These are phyloP conservation scores for Cryphonectria naterciae DNA, from an alignment of 2,329 filamentous ascomycete species.

Conservation along the genomic window DNA sequence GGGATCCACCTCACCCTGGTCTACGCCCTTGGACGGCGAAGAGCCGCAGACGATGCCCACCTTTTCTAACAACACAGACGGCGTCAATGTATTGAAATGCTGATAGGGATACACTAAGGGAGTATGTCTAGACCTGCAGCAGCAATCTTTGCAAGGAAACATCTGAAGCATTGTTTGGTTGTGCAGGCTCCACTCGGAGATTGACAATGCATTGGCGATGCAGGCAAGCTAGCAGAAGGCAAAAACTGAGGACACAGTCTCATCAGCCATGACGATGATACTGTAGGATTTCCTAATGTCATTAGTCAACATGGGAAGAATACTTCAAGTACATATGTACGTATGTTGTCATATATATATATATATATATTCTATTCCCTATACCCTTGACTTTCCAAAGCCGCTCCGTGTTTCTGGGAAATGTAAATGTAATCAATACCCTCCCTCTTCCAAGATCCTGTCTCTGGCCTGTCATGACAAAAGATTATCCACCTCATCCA, in stretches of 20 bases:
- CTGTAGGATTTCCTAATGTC: neutral
- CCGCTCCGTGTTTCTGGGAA: neutral
- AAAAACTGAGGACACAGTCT: neutral
- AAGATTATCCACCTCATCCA: neutral
- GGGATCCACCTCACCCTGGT: neutral
- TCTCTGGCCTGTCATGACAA: neutral
- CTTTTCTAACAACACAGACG: neutral
- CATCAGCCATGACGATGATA: neutral
- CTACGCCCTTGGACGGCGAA: neutral
- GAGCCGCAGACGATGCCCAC: conserved; percentile 6
- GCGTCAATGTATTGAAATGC: neutral
- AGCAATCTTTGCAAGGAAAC: neutral
- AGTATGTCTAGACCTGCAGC: conserved; percentile 6
- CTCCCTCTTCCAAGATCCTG: neutral
- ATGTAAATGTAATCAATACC: neutral
- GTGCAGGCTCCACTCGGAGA: neutral
- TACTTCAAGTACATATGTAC: neutral
- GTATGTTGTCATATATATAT: neutral
- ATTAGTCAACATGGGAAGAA: neutral
- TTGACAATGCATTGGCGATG: conserved; percentile 12
- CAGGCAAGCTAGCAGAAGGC: neutral
- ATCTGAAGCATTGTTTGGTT: neutral
- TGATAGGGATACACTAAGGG: neutral
- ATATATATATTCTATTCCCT: neutral
- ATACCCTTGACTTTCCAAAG: too few relatives aligned